Evolutionary conservation across 345 rosid genomes (phyloP), one percentile per base, ranked within the genome.

Genomic region (Euphorbia pulcherrima): DNA sequence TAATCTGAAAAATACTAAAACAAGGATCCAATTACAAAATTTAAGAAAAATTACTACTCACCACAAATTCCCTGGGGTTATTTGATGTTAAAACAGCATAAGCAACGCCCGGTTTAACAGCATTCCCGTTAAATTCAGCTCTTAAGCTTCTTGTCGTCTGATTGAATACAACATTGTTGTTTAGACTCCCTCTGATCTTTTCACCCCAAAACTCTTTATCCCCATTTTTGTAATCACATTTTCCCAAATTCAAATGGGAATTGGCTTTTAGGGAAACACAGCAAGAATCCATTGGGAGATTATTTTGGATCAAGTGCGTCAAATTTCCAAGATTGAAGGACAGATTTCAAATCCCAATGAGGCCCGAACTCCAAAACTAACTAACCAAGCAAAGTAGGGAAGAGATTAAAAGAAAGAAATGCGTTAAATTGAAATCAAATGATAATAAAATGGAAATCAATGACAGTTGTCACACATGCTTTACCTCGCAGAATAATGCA

Each of bases 81-180:
- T 79, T 70, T 48, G 98, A 86, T 64, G 97, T 90, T 53, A 90
- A 78, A 75, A 93, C 69, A 8, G 97, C 83, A 60, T 23, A 79
- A 72, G 85, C 83, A 74, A 78, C 79, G 59, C 92, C 87, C 1
- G 88, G 85, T 40, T 69, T 85, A 72, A 65, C 20, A 72, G 73
- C 83, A 33, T 65, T 73, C 66, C 17, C 77, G 28, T 73, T 75
- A 69, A 74, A 74, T 54, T 77, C 78, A 56, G 70, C 64, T 80
- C 52, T 81, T 61, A 80, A 78, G 71, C 75, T 74, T 62, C 70
- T 75, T 39, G 60, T 67, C 33, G 76, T 74, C 60, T 63, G 81
- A 58, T 80, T 71, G 44, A 51, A 65, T 77, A 72, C 74, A 71
- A 60, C 56, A 65, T 64, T 70, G 56, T 63, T 73, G 26, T 73